phyloP scores from a whole-genome alignment of 2,329 filamentous ascomycete species.

The Sarocladiaceae sp. region DNA sequence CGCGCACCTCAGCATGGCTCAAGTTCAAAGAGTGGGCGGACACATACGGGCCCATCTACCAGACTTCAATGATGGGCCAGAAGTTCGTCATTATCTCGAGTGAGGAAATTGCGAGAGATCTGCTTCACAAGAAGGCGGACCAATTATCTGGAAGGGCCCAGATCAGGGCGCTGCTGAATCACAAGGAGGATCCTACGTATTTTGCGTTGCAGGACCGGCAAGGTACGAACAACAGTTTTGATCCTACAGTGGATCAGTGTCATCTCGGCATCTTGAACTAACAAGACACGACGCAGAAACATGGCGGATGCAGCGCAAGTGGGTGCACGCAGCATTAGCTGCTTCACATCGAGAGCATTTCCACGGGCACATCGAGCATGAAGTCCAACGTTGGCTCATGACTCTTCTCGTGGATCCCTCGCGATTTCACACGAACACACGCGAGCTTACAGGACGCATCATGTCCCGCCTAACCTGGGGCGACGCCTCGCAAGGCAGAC shows the following conservation, averaged over 20 bases:
- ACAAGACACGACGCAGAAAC: slow-evolving; percentile 29
- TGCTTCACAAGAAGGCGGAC: slow-evolving; percentile 42
- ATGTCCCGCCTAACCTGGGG: slow-evolving; percentile 46
- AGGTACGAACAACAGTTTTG: slow-evolving; percentile 8
- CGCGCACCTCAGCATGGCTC: slow-evolving; percentile 40
- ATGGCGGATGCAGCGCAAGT: slow-evolving; percentile 44
- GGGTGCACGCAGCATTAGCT: slow-evolving; percentile 44
- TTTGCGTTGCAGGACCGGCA: slow-evolving; percentile 40
- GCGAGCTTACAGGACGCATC: slow-evolving; percentile 43
- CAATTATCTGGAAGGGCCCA: slow-evolving; percentile 45
- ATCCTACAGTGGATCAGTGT: slow-evolving; percentile 2
- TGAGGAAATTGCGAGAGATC: slow-evolving; percentile 40
- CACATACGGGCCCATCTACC: slow-evolving; percentile 35
- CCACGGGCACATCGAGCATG: slow-evolving; percentile 41
- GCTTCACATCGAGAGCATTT: slow-evolving; percentile 33
- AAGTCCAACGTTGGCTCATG: slow-evolving; percentile 39
- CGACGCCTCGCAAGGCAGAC: slow-evolving; percentile 38
- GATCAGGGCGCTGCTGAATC: slow-evolving; percentile 41
- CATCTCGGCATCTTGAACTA: background rate
- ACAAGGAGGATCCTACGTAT: slow-evolving; percentile 42
- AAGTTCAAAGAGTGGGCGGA: slow-evolving; percentile 44
- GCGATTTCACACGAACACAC: slow-evolving; percentile 37
- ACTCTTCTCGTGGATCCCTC: slow-evolving; percentile 39
- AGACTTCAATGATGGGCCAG: slow-evolving; percentile 32
- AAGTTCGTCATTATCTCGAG: slow-evolving; percentile 40